phyloP scores from a whole-genome alignment of 2,329 filamentous ascomycete species.

The Arachnomyces sp. region DNA sequence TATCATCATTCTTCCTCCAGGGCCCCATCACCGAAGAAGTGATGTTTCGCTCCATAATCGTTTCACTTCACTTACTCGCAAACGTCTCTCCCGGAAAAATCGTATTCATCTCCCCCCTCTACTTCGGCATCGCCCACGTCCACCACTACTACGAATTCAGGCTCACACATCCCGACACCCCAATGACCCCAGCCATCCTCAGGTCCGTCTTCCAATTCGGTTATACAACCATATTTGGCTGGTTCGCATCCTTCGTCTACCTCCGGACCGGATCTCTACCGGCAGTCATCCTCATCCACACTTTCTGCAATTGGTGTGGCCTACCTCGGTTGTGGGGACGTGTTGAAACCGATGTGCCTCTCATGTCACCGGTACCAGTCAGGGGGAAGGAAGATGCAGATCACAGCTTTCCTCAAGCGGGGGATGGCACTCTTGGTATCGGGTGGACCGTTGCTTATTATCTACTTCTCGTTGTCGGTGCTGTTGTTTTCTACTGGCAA shows the following conservation, averaged over 20 bases:
- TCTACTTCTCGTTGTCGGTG: slow-evolving; percentile 62
- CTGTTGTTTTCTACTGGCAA: slow-evolving; percentile 60
- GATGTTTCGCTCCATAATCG: slow-evolving; percentile 80
- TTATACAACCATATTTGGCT: slow-evolving; percentile 90
- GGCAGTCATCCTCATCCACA: slow-evolving; percentile 68
- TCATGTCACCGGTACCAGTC: slow-evolving; percentile 23
- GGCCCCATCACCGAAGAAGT: slow-evolving; percentile 88
- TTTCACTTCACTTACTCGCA: slow-evolving; percentile 73
- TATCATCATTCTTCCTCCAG: slow-evolving; percentile 34
- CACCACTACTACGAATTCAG: slow-evolving; percentile 96
- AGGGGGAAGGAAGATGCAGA: slow-evolving; percentile 34
- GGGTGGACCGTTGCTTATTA: slow-evolving; percentile 77
- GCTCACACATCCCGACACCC: slow-evolving; percentile 65
- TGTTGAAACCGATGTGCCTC: slow-evolving; percentile 49
- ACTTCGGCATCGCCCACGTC: slow-evolving; percentile 88
- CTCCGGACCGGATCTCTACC: slow-evolving; percentile 75
- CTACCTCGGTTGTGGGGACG: slow-evolving; percentile 78
- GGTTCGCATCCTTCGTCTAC: slow-evolving; percentile 84
- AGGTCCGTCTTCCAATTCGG: slow-evolving; percentile 75
- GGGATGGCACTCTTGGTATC: slow-evolving; percentile 30
- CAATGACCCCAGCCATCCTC: slow-evolving; percentile 55
- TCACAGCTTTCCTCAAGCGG: too few relatives aligned
- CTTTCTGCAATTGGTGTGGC: slow-evolving; percentile 89
- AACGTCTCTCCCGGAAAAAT: slow-evolving; percentile 50
- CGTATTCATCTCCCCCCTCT: slow-evolving; percentile 74